Conservation (phyloP, 176 grass and related monocot genomes). For the Rhynchospora pubera region DNA sequence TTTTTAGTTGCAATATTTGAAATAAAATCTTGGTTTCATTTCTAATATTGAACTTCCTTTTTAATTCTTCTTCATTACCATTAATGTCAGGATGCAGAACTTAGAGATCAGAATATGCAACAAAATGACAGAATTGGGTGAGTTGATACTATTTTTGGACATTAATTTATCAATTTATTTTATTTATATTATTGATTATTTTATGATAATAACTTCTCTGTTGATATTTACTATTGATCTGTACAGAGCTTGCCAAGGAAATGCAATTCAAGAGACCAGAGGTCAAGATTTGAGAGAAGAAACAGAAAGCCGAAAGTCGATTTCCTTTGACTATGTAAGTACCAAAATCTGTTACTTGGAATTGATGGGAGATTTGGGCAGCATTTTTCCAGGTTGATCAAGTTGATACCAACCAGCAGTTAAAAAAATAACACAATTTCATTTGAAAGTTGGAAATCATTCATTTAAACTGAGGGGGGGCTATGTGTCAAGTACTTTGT, state of each 20-base stretch:
- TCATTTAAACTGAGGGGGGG: too few species aligned
- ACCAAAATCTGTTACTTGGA: background rate
- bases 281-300: slow-evolving; percentile 12
- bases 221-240: background rate
- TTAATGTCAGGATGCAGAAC: slow-evolving; percentile 16
- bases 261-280: background rate
- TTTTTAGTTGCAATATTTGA: background rate
- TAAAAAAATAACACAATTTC: too few species aligned
- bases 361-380: background rate
- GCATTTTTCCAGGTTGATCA: background rate
- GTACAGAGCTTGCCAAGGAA: slow-evolving; percentile 22
- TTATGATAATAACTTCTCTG: background rate
- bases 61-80: background rate
- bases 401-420: too few species aligned
- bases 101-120: slow-evolving; percentile 7
- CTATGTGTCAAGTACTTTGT: too few species aligned
- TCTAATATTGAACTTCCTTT: background rate
- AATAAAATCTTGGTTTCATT: background rate
- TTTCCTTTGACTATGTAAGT: slow-evolving; percentile 35
- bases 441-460: too few species aligned
- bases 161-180: background rate
- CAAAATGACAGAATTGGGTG: slow-evolving; percentile 8
- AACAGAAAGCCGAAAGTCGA: background rate
- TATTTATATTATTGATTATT: background rate
- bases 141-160: background rate